These are phyloP conservation scores for Fusarium vanettenii DNA, from an alignment of 2,329 filamentous ascomycete genomes.

Conservation along the genomic window DNA sequence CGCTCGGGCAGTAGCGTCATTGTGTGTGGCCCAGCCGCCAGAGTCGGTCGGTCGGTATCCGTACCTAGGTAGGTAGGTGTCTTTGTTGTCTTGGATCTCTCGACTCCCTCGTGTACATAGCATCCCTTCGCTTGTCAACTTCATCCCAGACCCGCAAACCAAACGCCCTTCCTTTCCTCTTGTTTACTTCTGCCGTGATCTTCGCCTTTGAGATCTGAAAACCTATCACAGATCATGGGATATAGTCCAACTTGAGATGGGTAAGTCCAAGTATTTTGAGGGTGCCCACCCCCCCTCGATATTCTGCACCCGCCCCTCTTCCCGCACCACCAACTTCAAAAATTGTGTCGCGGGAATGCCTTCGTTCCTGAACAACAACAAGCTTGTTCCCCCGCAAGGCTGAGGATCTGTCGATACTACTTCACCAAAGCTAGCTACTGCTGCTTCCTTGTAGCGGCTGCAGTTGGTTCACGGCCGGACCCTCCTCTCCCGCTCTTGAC, in stretches of 20 bases:
- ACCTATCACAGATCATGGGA: conserved; percentile 47
- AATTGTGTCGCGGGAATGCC: conserved; percentile 40
- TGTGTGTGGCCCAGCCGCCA: conserved; percentile 30
- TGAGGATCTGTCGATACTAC: background rate
- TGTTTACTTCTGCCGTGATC: conserved; percentile 11
- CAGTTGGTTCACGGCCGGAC: conserved; percentile 12
- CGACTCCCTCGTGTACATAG: conserved; percentile 35
- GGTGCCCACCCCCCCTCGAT: conserved; percentile 32
- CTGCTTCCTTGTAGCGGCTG: background rate
- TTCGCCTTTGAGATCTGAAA: conserved; percentile 26
- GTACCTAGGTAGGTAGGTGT: background rate
- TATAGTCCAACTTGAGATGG: conserved; percentile 49
- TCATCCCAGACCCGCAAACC: conserved; percentile 24
- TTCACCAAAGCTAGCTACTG: background rate
- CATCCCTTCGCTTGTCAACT: conserved; percentile 38
- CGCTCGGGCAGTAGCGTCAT: conserved; percentile 35
- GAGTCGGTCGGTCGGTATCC: conserved; percentile 22
- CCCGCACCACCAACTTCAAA: conserved; percentile 32
- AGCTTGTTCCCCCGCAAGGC: background rate
- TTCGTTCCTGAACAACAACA: conserved; percentile 26
- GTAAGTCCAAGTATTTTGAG: conserved; percentile 44
- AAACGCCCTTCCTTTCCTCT: conserved; percentile 16
- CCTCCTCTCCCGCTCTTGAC: conserved; percentile 15
- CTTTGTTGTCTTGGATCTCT: conserved; percentile 30
- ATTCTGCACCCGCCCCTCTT: conserved; percentile 37